Conservation (phyloP, 31 red algal genomes). For the Odonthalia washingtoniensis region DNA sequence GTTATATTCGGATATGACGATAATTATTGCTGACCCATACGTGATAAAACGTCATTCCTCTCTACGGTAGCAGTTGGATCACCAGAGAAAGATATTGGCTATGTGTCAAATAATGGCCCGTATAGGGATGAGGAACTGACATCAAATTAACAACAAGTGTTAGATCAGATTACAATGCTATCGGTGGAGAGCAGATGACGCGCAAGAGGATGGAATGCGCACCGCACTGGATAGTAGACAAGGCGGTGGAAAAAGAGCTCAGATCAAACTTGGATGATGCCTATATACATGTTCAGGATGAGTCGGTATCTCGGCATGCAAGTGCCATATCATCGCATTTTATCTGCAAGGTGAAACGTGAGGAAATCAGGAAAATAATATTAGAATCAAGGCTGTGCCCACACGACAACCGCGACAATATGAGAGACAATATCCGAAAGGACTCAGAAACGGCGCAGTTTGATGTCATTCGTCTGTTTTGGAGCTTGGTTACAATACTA, state of each 20-base stretch:
- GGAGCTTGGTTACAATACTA: background rate
- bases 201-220: slow-evolving; percentile 23
- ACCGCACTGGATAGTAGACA: slow-evolving; percentile 11
- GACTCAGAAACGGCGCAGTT: background rate
- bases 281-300: background rate
- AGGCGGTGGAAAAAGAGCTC: slow-evolving; percentile 17
- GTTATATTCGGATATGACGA: no score
- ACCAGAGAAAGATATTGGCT: no score
- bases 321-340: slow-evolving; percentile 30
- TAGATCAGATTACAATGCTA: slow-evolving; percentile 1
- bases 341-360: slow-evolving; percentile 35
- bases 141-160: background rate
- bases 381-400: slow-evolving; percentile 8
- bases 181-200: slow-evolving; percentile 10
- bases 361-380: slow-evolving; percentile 12
- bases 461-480: background rate
- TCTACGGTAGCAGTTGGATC: no score
- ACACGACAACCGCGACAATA: background rate
- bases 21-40: no score
- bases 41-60: no score
- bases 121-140: background rate
- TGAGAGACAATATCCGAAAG: background rate
- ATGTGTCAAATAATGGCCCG: no score
- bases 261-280: slow-evolving; percentile 20
- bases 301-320: background rate